Evolutionary conservation across 371 early-diverging fungal genomes (phyloP).

Genomic region (Fennellomyces sp.): DNA sequence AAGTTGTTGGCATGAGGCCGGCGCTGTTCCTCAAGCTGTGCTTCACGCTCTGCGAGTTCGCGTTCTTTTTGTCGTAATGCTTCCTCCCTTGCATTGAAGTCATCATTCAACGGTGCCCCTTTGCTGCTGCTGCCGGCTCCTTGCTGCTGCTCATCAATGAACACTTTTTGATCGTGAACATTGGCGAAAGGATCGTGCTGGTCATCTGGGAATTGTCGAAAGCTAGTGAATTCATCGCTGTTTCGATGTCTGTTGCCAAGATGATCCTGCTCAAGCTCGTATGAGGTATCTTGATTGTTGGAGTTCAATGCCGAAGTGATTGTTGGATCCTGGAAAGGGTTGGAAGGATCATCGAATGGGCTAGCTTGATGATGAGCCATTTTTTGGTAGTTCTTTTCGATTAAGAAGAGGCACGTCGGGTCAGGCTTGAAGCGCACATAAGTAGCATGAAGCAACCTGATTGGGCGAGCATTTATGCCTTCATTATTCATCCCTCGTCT

Average conservation of each 20-base stretch:
- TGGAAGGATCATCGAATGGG: conserved; percentile 59
- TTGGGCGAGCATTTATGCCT: too few relatives aligned
- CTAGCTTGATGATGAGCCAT: conserved; percentile 21
- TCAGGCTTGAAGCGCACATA: too few relatives aligned
- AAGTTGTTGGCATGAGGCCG: conserved; percentile 74
- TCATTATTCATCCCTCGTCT: too few relatives aligned
- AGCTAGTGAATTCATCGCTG: conserved; percentile 35
- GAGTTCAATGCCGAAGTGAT: conserved; percentile 55
- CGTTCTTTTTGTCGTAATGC: conserved; percentile 68
- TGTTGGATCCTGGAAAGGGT: conserved; percentile 69
- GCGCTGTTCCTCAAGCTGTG: conserved; percentile 55
- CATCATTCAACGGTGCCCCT: neutral
- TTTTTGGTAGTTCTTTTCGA: too few relatives aligned
- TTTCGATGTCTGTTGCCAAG: conserved; percentile 15
- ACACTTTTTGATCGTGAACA: conserved; percentile 11
- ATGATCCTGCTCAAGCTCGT: conserved; percentile 19
- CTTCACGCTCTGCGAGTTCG: conserved; percentile 70
- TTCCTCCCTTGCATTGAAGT: conserved; percentile 49
- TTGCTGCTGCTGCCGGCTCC: conserved; percentile 1
- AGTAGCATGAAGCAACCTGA: too few relatives aligned
- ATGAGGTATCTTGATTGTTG: conserved; percentile 26
- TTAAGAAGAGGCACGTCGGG: too few relatives aligned
- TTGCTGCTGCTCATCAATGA: conserved; percentile 5
- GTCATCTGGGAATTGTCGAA: conserved; percentile 38
- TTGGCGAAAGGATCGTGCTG: conserved; percentile 37